Conservation (phyloP, 352 stramenopile genomes). For the Phytophthora pseudosyringae region DNA sequence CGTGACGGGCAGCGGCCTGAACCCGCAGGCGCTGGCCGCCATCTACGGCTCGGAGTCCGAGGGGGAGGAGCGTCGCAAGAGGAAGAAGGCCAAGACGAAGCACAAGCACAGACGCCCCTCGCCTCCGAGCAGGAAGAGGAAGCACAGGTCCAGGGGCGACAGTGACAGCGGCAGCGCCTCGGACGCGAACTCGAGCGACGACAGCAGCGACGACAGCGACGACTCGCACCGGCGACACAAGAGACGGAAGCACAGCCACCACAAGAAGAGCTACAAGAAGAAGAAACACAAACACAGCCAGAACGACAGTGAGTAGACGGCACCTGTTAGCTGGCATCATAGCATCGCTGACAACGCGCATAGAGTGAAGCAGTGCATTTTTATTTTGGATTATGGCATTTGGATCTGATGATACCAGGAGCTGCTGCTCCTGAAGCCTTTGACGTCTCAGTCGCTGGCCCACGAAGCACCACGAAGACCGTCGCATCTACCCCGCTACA, state of each 20-base stretch:
- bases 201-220: conserved; percentile 27
- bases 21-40: conserved; percentile 74
- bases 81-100: conserved; percentile 57
- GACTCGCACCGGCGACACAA: conserved; percentile 29
- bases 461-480: conserved; percentile 8
- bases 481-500: conserved; percentile 11
- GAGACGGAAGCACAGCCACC: conserved; percentile 33
- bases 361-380: conserved; percentile 15
- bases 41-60: conserved; percentile 52
- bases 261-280: conserved; percentile 37
- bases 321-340: not conserved
- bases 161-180: conserved; percentile 17
- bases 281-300: conserved; percentile 66
- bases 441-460: not conserved
- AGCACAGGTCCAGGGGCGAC: conserved; percentile 23
- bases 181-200: conserved; percentile 20
- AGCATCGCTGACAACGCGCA: not conserved
- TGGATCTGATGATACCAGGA: not conserved
- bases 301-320: conserved; percentile 26
- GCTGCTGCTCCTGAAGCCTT: not conserved
- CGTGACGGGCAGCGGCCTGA: conserved; percentile 56
- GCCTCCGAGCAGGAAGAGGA: conserved; percentile 23
- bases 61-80: conserved; percentile 23
- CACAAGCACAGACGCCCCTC: conserved; percentile 45
- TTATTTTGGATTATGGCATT: conserved; percentile 6